Percentiles rank a stretch among this genome's conserved stretches.
phyloP scores from a whole-genome alignment of 2,329 filamentous ascomycete species.

The Ilyonectria robusta region DNA sequence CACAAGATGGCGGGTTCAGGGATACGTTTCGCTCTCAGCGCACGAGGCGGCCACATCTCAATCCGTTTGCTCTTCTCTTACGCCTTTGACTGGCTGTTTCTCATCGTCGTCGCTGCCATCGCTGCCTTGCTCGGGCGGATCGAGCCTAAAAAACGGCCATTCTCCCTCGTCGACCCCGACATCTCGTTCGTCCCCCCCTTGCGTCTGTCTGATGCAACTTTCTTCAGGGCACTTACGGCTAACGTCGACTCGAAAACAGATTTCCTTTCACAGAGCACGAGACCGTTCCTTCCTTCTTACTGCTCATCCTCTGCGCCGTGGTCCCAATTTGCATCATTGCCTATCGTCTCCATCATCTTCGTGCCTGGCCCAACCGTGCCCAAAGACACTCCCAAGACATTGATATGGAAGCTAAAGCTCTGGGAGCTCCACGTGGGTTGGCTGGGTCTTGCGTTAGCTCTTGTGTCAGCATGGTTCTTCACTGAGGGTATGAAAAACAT shows the following conservation, averaged over 20 bases:
- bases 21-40: constrained; percentile 32
- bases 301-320: constrained; percentile 73
- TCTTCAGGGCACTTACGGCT: constrained; percentile 6
- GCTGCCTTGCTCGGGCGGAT: constrained; percentile 71
- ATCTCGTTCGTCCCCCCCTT: constrained; percentile 70
- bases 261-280: constrained; percentile 81
- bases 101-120: constrained; percentile 70
- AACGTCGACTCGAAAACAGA: constrained; percentile 51
- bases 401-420: constrained; percentile 85
- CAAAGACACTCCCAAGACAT: constrained; percentile 70
- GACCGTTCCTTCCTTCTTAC: constrained; percentile 76
- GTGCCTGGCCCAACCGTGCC: constrained; percentile 81
- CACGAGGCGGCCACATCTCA: constrained; percentile 46
- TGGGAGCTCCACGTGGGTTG: constrained; percentile 93
- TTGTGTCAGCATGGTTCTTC: constrained; percentile 82
- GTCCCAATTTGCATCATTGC: constrained; percentile 79
- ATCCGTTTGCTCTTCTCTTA: constrained; percentile 71
- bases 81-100: constrained; percentile 80
- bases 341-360: constrained; percentile 76
- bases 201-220: neutral
- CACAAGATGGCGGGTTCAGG: constrained; percentile 46
- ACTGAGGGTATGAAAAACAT: constrained; percentile 89
- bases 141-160: constrained; percentile 77
- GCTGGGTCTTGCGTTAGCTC: constrained; percentile 83
- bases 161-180: constrained; percentile 79